Base-by-base conservation (phyloP, 129 eudicot species). In the Tagetes erecta region DNA sequence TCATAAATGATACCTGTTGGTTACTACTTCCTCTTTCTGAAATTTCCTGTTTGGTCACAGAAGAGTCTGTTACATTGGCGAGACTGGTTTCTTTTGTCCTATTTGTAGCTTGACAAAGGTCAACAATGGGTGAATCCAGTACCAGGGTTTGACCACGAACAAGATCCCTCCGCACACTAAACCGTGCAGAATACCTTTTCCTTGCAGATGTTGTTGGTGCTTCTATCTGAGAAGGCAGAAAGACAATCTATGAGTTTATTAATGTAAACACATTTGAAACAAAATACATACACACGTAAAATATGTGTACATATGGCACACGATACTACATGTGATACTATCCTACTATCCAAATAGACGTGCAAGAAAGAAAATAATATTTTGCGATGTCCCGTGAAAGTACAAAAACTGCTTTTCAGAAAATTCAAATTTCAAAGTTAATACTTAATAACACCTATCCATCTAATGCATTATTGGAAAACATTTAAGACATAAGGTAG, bases 141-240 rank as follows among this genome's bases (percentile, higher is more conserved):
- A 59, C 70, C n/a, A 34, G 36, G 42, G 79, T 80, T 68, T 77
- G 81, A 53, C 83, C 88, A 70, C 69, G 73, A 68, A 72, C 74
- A 84, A 68, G 88, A 52, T 86, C 84, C 75, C 45, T 72, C 39
- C 77, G 59, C 31, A 87, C 80, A 72, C 74, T 75, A 76, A 84
- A 81, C 67, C 70, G 81, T 57, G 81, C 69, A 6, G 82, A 74
- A 67, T 79, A 77, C 76, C 84, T 81, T 84, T 74, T 82, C 77
- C 81, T 73, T 62, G 64, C 47, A 8, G 80, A 75, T 31, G 87
- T 80, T 51, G 72, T 81, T 30, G 80, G 75, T 63, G 75, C 75
- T 38, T 66, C 79, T 46, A 62, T 67, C 86, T 81, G 73, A 75
- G 80, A 68, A 27, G 14, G 53, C 46, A 67, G 49, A 67, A 67